phyloP scores from a whole-genome alignment of 345 rosid genomes.

The Mallotus nudiflorus region DNA sequence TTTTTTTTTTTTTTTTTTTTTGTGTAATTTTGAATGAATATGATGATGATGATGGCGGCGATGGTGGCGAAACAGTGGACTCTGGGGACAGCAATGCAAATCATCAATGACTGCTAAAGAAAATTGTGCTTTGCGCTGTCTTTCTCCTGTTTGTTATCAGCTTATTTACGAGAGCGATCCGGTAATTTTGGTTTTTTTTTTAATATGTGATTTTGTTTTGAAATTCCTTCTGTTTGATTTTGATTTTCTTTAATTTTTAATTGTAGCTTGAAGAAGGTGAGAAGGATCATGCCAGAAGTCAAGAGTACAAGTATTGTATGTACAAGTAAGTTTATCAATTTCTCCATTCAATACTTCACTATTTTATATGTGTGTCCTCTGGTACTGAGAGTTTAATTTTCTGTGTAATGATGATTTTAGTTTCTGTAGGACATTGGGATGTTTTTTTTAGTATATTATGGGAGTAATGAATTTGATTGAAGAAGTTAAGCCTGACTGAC shows the following conservation, averaged over 20 bases:
- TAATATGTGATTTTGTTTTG: conserved; percentile 21
- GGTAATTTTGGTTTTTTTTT: conserved; percentile 23
- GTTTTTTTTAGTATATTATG: too few species aligned
- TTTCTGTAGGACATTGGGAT: too few species aligned
- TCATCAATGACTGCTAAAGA: conserved; percentile 61
- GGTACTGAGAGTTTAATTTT: not conserved
- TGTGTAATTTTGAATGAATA: not conserved
- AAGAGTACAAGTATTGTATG: conserved; percentile 83
- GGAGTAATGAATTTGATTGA: too few species aligned
- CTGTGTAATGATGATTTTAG: too few species aligned
- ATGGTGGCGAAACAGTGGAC: conserved; percentile 49
- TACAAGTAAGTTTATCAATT: conserved; percentile 56
- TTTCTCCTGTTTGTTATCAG: conserved; percentile 69
- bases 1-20: not conserved
- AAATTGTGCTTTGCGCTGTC: conserved; percentile 78
- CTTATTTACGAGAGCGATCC: conserved; percentile 79
- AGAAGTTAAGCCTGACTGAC: too few species aligned
- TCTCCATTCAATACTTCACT: not conserved
- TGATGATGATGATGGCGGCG: too few species aligned
- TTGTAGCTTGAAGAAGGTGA: conserved; percentile 87
- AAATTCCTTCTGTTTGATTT: not conserved
- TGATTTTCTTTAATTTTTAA: conserved; percentile 1
- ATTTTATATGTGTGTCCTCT: not conserved
- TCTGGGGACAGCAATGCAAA: conserved; percentile 81
- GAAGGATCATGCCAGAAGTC: conserved; percentile 66